Base-by-base conservation (phyloP, 2,329 filamentous ascomycete species). In the Arthrobotrys pseudoclavata region DNA sequence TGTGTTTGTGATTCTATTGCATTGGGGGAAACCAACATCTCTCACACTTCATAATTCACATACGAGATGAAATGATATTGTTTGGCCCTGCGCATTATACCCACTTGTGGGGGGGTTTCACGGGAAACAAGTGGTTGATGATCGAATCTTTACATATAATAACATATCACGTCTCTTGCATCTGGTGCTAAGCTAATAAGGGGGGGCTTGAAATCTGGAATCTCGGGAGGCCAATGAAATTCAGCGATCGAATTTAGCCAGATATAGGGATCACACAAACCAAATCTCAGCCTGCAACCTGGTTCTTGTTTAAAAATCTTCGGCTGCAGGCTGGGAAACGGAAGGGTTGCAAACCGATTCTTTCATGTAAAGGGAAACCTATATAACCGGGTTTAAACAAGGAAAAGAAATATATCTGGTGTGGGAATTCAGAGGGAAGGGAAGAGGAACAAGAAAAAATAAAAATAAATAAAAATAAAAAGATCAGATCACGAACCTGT, bases 311-410 rank as follows among this genome's bases (percentile, higher is more conserved):
- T 77, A 70, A 77, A 70, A 70, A 60, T 68, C 52, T 40, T 70
- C 61, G 67, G 48, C 57, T 66, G 72, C 71, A 47, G 42, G 55
- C 40, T 69, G 66, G 67, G 62, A 50, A 66, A 64, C 66, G 26
- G 72, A 69, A 71, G 53, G 48, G 53, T 29, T 70, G 52, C 45
- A 64, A 60, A 63, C 52, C n/a, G 29, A 34, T 45, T 48, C 24
- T 63, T 47, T 26, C 26, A 48, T 63, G 48, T 63, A 47, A 61
- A 66, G 66, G 53, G 48, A 66, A 62, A 53, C 37, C 62, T 57
- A 71, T 61, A 77, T 77, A 77, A 34, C 66, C 72, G 67, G 72
- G 67, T 71, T 77, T 77, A 77, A 77, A 77, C 40, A 64, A n/a
- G 55, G 62, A 70, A 67, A 62, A 68, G 53, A 71, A 67, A 42